Conservation (phyloP, 1,284 basidiomycete species). For the Pascua sp. region DNA sequence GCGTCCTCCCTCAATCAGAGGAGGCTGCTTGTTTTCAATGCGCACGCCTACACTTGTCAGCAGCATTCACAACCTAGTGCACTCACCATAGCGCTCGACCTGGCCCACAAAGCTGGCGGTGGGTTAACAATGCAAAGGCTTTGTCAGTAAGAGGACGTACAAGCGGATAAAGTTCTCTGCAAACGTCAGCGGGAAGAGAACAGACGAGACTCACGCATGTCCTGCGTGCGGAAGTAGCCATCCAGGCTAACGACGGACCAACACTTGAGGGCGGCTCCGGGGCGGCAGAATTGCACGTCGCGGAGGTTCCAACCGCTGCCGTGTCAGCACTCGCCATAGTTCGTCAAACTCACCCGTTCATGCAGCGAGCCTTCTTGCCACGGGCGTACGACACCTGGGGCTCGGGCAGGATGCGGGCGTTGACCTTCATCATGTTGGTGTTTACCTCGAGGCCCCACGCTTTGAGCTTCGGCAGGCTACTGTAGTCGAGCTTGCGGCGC, state of each 20-base stretch:
- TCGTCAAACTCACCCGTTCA: constrained; percentile 23
- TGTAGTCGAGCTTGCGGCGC: constrained; percentile 40
- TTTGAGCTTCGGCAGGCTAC: constrained; percentile 37
- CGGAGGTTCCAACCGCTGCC: constrained; percentile 25
- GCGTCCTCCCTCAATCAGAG: constrained; percentile 7
- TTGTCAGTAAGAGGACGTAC: background rate
- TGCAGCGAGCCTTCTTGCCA: constrained; percentile 29
- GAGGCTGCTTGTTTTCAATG: constrained; percentile 29
- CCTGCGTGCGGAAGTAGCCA: constrained; percentile 9
- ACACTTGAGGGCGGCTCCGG: constrained; percentile 41
- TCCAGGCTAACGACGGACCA: constrained; percentile 48
- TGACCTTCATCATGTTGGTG: constrained; percentile 33
- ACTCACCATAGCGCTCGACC: constrained; percentile 24
- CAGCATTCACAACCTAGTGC: background rate
- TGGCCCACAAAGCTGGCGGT: background rate
- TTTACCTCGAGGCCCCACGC: constrained; percentile 50
- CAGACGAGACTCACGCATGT: constrained; percentile 20
- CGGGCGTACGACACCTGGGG: constrained; percentile 40
- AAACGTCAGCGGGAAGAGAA: background rate
- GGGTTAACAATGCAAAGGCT: background rate
- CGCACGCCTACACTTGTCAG: constrained; percentile 16
- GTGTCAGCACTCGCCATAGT: constrained; percentile 2
- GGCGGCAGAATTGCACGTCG: constrained; percentile 36
- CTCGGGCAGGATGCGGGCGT: constrained; percentile 45
- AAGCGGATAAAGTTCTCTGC: constrained; percentile 27